Conservation (phyloP, 1,284 basidiomycete genomes). For the Ganoderma lingzhi region DNA sequence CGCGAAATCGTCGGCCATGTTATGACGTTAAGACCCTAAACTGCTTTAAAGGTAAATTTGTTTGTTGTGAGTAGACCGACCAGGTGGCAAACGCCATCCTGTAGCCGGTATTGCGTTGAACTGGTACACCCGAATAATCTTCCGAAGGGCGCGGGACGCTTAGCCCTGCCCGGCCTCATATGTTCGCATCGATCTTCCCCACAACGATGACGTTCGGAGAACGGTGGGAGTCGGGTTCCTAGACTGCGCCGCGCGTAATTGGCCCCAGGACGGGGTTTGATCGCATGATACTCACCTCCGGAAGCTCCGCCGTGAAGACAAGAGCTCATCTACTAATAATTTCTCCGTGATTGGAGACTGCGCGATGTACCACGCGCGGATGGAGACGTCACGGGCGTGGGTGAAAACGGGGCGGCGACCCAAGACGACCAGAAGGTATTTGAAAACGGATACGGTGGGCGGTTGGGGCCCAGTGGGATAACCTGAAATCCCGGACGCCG, state of each 20-base stretch:
- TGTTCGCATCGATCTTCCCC: background rate
- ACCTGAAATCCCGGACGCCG: no score
- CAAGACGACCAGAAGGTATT: background rate
- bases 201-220: background rate
- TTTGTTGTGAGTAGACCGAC: background rate
- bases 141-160: background rate
- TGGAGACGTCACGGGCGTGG: background rate
- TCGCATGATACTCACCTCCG: background rate
- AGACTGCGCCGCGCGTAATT: background rate
- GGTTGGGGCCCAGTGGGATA: background rate
- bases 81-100: background rate
- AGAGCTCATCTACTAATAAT: background rate
- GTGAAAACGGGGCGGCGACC: background rate
- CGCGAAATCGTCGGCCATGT: background rate
- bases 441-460: background rate
- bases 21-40: background rate
- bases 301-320: background rate
- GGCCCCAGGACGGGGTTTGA: background rate
- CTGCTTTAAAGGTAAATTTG: background rate
- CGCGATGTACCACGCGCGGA: background rate
- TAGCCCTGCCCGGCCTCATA: no score
- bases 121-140: background rate
- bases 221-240: background rate
- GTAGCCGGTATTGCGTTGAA: background rate
- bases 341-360: background rate